phyloP scores from a whole-genome alignment of 2,329 filamentous ascomycete species.

The Graphilbum fragrans region DNA sequence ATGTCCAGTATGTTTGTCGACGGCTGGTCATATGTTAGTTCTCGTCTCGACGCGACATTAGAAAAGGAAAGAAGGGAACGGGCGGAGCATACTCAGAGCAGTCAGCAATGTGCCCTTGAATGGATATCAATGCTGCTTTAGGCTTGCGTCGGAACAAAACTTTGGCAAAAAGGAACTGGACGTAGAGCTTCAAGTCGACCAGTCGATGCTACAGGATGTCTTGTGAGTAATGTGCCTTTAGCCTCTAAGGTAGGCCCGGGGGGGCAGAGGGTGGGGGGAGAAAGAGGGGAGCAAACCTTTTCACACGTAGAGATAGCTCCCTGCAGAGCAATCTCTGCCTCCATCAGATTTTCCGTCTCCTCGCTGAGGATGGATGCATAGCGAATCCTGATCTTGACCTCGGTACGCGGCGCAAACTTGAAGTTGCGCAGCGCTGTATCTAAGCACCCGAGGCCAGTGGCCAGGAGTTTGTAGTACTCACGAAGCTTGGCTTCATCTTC shows the following conservation, averaged over 20 bases:
- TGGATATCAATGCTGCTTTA: constrained; percentile 59
- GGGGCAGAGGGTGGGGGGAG: neutral
- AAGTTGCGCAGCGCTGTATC: constrained; percentile 54
- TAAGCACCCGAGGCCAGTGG: constrained; percentile 60
- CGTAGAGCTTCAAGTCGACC: constrained; percentile 61
- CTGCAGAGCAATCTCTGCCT: constrained; percentile 59
- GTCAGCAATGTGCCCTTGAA: constrained; percentile 58
- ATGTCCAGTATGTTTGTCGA: constrained; percentile 64
- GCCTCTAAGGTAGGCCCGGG: no score
- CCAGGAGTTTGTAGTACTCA: constrained; percentile 61
- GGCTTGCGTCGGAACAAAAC: constrained; percentile 58
- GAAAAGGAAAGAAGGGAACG: neutral
- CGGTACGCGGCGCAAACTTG: constrained; percentile 49
- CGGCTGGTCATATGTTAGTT: constrained; percentile 13
- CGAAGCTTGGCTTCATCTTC: constrained; percentile 39
- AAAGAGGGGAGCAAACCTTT: constrained; percentile 29
- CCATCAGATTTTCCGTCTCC: constrained; percentile 64
- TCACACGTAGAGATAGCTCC: constrained; percentile 61
- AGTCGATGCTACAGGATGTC: constrained; percentile 33
- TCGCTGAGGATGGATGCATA: constrained; percentile 62
- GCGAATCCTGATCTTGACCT: constrained; percentile 56
- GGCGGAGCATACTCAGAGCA: constrained; percentile 43
- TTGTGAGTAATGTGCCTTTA: no score
- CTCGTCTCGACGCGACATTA: constrained; percentile 10
- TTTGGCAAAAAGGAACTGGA: constrained; percentile 61